Conservation (phyloP, 345 rosid species). For the Melaleuca quinquenervia region DNA sequence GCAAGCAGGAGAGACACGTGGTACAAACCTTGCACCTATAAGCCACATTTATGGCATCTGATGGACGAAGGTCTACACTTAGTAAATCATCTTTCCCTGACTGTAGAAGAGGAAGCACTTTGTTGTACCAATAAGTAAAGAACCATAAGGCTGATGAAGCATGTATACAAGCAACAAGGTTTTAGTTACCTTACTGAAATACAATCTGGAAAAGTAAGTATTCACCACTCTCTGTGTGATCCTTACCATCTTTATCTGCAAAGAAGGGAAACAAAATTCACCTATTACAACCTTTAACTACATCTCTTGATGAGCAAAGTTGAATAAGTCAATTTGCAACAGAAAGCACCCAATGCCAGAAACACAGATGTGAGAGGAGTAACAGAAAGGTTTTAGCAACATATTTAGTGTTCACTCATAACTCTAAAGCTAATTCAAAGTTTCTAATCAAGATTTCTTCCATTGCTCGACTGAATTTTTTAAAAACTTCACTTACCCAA, state of each 20-base stretch:
- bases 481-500: background rate
- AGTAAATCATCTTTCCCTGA: conserved; percentile 45
- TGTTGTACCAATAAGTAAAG: background rate
- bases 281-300: background rate
- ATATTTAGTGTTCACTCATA: background rate
- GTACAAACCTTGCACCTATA: conserved; percentile 43
- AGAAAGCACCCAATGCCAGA: background rate
- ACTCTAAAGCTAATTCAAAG: background rate
- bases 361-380: background rate
- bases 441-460: background rate
- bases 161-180: background rate
- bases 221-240: conserved; percentile 63
- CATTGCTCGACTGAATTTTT: background rate
- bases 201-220: conserved; percentile 61
- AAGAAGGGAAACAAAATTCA: background rate
- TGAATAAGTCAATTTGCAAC: background rate
- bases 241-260: conserved; percentile 80
- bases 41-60: conserved; percentile 88
- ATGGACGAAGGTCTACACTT: conserved; percentile 70
- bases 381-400: background rate
- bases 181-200: conserved; percentile 55
- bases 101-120: conserved; percentile 33
- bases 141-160: background rate
- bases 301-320: background rate
- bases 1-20: background rate